Evolutionary conservation across 2,329 filamentous ascomycete genomes (phyloP).

Genomic region (Ceratocystis colombiana): DNA sequence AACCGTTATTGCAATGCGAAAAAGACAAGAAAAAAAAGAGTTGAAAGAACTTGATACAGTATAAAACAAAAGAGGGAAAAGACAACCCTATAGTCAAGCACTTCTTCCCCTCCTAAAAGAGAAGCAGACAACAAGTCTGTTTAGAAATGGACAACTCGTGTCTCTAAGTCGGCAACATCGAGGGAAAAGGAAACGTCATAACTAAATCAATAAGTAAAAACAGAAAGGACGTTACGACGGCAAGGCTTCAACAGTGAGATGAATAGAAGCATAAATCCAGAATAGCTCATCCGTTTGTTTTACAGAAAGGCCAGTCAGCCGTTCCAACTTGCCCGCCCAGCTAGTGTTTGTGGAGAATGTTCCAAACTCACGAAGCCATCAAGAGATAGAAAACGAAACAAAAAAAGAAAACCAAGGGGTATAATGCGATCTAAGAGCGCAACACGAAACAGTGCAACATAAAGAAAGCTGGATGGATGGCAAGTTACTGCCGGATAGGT

Average conservation of each 20-base stretch:
- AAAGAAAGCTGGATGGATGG: constrained; percentile 12
- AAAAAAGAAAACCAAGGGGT: constrained; percentile 21
- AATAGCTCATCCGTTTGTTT: not conserved
- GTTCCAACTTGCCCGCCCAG: constrained; percentile 1
- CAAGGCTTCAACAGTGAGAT: too few species aligned
- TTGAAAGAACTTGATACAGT: constrained; percentile 12
- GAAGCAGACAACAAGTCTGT: constrained; percentile 13
- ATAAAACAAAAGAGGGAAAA: constrained; percentile 13
- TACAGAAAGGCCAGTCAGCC: not conserved
- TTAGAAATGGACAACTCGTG: constrained; percentile 12
- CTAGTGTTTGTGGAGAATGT: not conserved
- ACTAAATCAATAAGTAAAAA: constrained; percentile 17
- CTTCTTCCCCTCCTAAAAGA: not conserved
- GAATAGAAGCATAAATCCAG: not conserved
- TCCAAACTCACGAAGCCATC: not conserved
- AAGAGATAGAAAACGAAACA: constrained; percentile 14
- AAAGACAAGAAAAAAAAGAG: constrained; percentile 20
- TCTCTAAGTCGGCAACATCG: constrained; percentile 12
- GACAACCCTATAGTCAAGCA: not conserved
- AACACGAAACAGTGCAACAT: constrained; percentile 19
- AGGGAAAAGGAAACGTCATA: constrained; percentile 12
- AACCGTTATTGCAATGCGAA: constrained; percentile 23
- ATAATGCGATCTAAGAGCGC: constrained; percentile 21
- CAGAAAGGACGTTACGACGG: not conserved
- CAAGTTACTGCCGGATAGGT: not conserved